Evolutionary conservation across 2,329 filamentous ascomycete species (phyloP), one percentile per base, ranked within the genome.

Genomic region (Ustulina deusta): DNA sequence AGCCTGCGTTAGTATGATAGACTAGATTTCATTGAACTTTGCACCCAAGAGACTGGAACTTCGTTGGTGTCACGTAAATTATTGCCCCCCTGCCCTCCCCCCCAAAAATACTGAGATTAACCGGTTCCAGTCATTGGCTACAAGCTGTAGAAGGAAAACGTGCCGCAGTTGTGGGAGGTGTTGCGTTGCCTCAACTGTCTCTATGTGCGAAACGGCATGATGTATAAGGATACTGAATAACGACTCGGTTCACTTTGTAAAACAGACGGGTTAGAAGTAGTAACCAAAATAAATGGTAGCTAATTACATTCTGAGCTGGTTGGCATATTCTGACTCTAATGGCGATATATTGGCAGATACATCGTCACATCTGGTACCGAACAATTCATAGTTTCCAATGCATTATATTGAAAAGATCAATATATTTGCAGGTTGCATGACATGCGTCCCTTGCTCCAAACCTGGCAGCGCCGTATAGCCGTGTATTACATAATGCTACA

Each of bases 401-500:
- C 25, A n/a, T 6, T 20, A 10, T 29, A 51, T 29, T n/a, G 25
- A 1, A 32, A 15, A 32, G 27, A 15, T 17, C 46, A 17, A 32
- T 27, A 51, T 9, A 17, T 20, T 40, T 3, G 20, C 6, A 10
- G 17, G 27, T 3, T 4, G 27, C 22, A 46, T 38, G 7, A n/a
- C 2, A 60, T 13, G 17, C 6, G 5, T 15, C 44, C 27, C 22
- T 10, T 17, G 36, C 11, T 40, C 3, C 20, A 42, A 25, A 34
- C 9, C 6, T 36, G 20, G 6, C 27, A 20, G 22, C 15, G 25
- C 42, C n/a, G 32, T 20, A 25, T 48, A 29, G 44, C 34, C 38
- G n/a, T 60, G 36, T 61, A 34, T 36, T 52, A 40, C 52, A 46
- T 56, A 2, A 7, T 57, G 11, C 58, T 54, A 34, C 59, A 58